Evolutionary conservation across 805 yeast genomes (phyloP).

Genomic region (Candida sonorensis): DNA sequence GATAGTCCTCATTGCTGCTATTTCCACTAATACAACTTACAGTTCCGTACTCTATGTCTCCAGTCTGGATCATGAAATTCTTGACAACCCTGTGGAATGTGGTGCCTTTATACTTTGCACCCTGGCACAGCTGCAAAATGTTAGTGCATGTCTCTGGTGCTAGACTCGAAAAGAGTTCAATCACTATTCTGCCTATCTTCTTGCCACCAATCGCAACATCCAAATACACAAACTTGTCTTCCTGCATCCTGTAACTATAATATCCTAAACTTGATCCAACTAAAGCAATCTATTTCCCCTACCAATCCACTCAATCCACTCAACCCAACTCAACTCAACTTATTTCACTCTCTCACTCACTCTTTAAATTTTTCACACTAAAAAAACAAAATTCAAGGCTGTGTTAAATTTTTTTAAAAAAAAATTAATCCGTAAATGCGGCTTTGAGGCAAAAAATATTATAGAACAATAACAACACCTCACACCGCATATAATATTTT

Average conservation of each 20-base stretch:
- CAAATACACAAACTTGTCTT: constrained; percentile 30
- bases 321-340: too few relatives aligned
- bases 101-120: constrained; percentile 35
- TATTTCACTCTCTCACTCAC: too few relatives aligned
- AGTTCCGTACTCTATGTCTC: constrained; percentile 43
- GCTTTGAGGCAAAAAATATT: too few relatives aligned
- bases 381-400: too few relatives aligned
- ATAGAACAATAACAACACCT: too few relatives aligned
- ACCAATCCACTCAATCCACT: too few relatives aligned
- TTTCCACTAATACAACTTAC: constrained; percentile 8
- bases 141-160: constrained; percentile 56
- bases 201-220: constrained; percentile 44
- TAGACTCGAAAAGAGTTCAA: constrained; percentile 37
- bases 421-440: too few relatives aligned
- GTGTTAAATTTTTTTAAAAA: neutral
- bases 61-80: constrained; percentile 68
- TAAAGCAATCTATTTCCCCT: too few relatives aligned
- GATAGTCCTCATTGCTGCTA: constrained; percentile 20
- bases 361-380: too few relatives aligned
- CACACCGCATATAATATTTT: too few relatives aligned
- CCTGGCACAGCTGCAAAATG: constrained; percentile 40
- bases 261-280: too few relatives aligned
- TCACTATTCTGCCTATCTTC: constrained; percentile 53
- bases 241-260: too few relatives aligned
- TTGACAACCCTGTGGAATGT: constrained; percentile 58